Percentiles rank a stretch among this genome's conserved stretches.
Conservation (phyloP, 2,329 filamentous ascomycete genomes). For the Incumbomyces delicatus region DNA sequence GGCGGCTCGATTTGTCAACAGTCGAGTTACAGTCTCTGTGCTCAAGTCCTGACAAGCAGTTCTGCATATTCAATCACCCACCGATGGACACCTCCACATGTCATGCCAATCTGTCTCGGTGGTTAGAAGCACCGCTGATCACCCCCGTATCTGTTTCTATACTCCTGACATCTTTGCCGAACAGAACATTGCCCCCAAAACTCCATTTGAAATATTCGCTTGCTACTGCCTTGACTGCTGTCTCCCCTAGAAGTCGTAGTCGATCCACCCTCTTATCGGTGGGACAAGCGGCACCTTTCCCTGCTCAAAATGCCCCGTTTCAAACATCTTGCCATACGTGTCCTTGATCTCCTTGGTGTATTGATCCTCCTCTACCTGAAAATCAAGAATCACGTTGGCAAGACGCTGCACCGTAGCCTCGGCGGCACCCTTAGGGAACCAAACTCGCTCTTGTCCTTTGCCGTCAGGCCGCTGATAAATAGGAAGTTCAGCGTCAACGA, state of each 20-base stretch:
- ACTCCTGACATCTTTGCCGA: too few relatives aligned
- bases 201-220: background rate
- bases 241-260: constrained; percentile 55
- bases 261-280: constrained; percentile 65
- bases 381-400: constrained; percentile 35
- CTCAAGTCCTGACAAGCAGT: too few relatives aligned
- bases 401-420: constrained; percentile 30
- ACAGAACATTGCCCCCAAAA: too few relatives aligned
- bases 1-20: too few relatives aligned
- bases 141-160: too few relatives aligned
- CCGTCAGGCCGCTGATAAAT: constrained; percentile 44
- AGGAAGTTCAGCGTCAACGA: constrained; percentile 31
- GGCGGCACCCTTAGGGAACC: constrained; percentile 62
- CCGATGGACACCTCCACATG: too few relatives aligned
- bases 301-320: constrained; percentile 56
- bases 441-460: constrained; percentile 54
- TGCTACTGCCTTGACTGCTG: background rate
- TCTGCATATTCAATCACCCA: too few relatives aligned
- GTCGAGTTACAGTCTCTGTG: too few relatives aligned
- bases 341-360: constrained; percentile 49
- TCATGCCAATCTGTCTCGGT: too few relatives aligned
- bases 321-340: constrained; percentile 55
- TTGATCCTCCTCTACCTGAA: constrained; percentile 37
- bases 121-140: too few relatives aligned
- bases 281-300: constrained; percentile 67